Percentiles rank a stretch among this genome's conserved stretches.
Conservation (phyloP, 1,139 yeast species). For the Keqinozyma sinolaborantium region DNA sequence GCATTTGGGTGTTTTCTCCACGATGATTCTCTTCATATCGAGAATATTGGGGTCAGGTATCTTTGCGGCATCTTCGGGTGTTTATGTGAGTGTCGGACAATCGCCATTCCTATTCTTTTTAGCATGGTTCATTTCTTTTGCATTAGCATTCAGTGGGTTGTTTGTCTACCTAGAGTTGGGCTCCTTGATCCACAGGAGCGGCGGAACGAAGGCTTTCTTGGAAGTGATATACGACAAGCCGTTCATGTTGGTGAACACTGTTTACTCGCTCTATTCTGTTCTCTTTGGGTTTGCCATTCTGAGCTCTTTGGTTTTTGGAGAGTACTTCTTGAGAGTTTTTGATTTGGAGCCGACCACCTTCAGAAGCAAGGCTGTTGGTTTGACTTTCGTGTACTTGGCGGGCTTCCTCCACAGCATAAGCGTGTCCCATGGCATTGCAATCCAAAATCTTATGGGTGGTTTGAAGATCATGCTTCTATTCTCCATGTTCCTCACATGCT, state of each 20-base stretch:
- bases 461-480: constrained; percentile 47
- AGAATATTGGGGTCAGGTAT: constrained; percentile 78
- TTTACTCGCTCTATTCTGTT: constrained; percentile 54
- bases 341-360: constrained; percentile 39
- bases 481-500: constrained; percentile 47
- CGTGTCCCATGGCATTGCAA: constrained; percentile 47
- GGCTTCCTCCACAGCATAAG: constrained; percentile 52
- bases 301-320: constrained; percentile 69
- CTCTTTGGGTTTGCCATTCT: constrained; percentile 64
- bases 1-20: constrained; percentile 66
- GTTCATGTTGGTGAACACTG: constrained; percentile 53
- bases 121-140: constrained; percentile 61
- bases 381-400: constrained; percentile 38
- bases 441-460: constrained; percentile 57
- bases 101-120: constrained; percentile 55
- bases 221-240: constrained; percentile 65
- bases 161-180: constrained; percentile 68
- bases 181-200: constrained; percentile 65
- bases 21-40: constrained; percentile 59
- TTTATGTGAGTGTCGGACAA: constrained; percentile 66
- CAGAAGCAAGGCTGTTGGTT: constrained; percentile 41
- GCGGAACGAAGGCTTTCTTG: constrained; percentile 70
- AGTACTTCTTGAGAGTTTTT: constrained; percentile 52
- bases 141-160: constrained; percentile 62
- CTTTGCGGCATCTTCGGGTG: constrained; percentile 66